A percentile compares a stretch with the other conserved stretches of the same genome.
phyloP scores from a whole-genome alignment of 805 yeast genomes.

The Saccharomycopsis schoenii region DNA sequence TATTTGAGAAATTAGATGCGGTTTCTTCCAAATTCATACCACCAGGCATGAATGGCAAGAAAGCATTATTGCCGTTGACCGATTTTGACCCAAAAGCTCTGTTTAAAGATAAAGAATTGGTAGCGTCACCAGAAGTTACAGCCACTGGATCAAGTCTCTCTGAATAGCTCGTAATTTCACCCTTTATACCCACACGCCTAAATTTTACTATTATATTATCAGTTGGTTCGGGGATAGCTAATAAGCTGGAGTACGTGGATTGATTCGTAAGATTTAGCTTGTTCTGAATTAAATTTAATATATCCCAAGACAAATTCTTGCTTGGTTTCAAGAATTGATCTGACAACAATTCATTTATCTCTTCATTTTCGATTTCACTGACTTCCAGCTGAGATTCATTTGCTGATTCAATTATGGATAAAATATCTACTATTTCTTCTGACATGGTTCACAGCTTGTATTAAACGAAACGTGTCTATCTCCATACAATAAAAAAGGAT shows the following conservation, averaged over 20 bases:
- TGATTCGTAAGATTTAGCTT: slow-evolving; percentile 32
- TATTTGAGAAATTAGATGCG: not conserved
- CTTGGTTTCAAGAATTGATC: slow-evolving; percentile 10
- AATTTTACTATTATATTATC: slow-evolving; percentile 59
- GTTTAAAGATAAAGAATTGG: slow-evolving; percentile 63
- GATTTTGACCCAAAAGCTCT: slow-evolving; percentile 55
- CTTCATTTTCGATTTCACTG: not conserved
- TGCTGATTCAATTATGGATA: not conserved
- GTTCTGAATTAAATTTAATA: slow-evolving; percentile 60
- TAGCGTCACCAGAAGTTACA: slow-evolving; percentile 41
- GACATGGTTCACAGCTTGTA: not conserved
- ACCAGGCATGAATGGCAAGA: slow-evolving; percentile 89
- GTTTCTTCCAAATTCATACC: slow-evolving; percentile 37
- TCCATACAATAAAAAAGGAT: no score
- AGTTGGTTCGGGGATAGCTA: slow-evolving; percentile 49
- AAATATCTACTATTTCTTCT: not conserved
- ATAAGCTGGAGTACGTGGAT: slow-evolving; percentile 37
- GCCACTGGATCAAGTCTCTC: slow-evolving; percentile 50
- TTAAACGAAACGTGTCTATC: not conserved
- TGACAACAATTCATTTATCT: slow-evolving; percentile 21
- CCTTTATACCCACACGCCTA: slow-evolving; percentile 66
- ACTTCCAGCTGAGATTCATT: not conserved
- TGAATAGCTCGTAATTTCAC: slow-evolving; percentile 49
- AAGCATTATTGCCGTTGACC: slow-evolving; percentile 62
- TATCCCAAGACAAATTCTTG: slow-evolving; percentile 47